Conservation (phyloP, 805 yeast genomes). For the Candida verbasci region DNA sequence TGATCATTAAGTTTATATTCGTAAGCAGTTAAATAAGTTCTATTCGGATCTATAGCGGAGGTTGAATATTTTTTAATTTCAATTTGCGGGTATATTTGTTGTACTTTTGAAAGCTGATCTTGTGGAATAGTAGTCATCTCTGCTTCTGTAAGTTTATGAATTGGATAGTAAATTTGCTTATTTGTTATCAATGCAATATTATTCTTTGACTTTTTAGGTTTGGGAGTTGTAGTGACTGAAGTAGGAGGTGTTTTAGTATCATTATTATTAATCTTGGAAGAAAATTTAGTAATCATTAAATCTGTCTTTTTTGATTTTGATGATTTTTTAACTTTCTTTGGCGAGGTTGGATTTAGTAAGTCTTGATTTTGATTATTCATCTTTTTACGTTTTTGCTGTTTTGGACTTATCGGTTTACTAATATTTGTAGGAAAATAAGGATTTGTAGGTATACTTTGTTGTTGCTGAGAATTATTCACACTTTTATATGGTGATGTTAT, state of each 20-base stretch:
- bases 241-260: background rate
- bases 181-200: slow-evolving; percentile 2
- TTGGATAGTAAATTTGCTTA: slow-evolving; percentile 12
- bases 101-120: slow-evolving; percentile 6
- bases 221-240: background rate
- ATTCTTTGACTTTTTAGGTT: background rate
- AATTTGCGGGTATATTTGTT: slow-evolving; percentile 15
- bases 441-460: no score
- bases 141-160: slow-evolving; percentile 8
- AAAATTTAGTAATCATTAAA: slow-evolving; percentile 3
- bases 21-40: slow-evolving; percentile 64
- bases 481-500: no score
- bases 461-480: no score
- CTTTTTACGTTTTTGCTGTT: background rate
- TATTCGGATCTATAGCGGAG: slow-evolving; percentile 55
- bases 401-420: no score
- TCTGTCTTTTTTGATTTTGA: background rate
- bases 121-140: slow-evolving; percentile 5
- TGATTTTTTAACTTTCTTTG: background rate
- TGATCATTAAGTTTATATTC: slow-evolving; percentile 67
- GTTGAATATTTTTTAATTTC: slow-evolving; percentile 59
- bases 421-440: no score
- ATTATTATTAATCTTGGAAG: background rate
- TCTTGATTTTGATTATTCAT: background rate
- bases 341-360: background rate